These are phyloP conservation scores for Trichoderma cornu-damae DNA, from an alignment of 2,329 filamentous ascomycete species.

Conservation along the genomic window DNA sequence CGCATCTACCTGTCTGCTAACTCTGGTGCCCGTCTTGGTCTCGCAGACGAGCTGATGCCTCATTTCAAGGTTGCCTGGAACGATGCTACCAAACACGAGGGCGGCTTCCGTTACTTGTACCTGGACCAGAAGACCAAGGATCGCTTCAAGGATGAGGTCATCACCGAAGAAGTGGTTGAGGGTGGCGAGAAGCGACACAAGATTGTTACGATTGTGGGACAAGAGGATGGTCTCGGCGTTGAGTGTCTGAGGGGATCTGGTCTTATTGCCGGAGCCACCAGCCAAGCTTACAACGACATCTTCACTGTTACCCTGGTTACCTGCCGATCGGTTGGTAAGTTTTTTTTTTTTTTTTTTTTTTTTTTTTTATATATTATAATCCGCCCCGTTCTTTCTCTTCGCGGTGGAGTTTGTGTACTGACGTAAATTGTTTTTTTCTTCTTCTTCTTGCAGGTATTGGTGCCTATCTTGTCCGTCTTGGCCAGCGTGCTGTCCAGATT, in stretches of 20 bases:
- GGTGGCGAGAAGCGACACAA: conserved; percentile 87
- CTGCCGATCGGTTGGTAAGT: conserved; percentile 87
- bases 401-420: neutral
- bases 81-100: conserved; percentile 70
- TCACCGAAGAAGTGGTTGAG: conserved; percentile 82
- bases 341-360: conserved; percentile 8
- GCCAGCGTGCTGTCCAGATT: conserved; percentile 97
- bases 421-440: conserved; percentile 31
- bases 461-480: conserved; percentile 96
- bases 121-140: conserved; percentile 80
- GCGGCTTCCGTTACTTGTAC: conserved; percentile 96
- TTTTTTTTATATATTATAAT: neutral
- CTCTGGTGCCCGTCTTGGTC: conserved; percentile 93
- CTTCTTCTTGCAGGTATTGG: conserved; percentile 64
- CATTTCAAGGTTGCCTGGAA: conserved; percentile 98
- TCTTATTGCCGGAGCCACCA: conserved; percentile 96
- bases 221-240: conserved; percentile 93
- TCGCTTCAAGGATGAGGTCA: conserved; percentile 66
- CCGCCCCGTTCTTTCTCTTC: neutral
- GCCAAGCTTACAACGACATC: conserved; percentile 95
- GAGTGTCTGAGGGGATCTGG: conserved; percentile 96
- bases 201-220: conserved; percentile 89
- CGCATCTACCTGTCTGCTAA: conserved; percentile 98
- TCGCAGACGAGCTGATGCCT: conserved; percentile 94
- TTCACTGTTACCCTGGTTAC: conserved; percentile 98